Percentiles rank a stretch among this genome's conserved stretches.
These are phyloP conservation scores for Scheffersomyces lignicola DNA, from an alignment of 1,139 yeast species.

Conservation along the genomic window DNA sequence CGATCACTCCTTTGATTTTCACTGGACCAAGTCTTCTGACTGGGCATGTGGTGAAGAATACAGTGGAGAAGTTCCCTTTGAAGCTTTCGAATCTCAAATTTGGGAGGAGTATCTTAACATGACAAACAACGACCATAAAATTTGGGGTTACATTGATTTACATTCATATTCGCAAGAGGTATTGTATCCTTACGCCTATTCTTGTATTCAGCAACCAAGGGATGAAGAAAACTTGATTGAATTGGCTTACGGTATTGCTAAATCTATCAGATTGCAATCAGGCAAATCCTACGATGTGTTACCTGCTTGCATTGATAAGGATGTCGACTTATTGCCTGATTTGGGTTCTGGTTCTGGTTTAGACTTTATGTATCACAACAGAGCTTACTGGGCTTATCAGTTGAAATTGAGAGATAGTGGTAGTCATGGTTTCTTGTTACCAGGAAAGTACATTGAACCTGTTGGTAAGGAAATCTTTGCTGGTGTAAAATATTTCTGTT, in stretches of 20 bases:
- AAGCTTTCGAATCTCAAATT: conserved; percentile 68
- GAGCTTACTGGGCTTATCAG: conserved; percentile 84
- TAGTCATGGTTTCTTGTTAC: conserved; percentile 78
- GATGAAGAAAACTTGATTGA: conserved; percentile 81
- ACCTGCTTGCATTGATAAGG: conserved; percentile 79
- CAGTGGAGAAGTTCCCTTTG: conserved; percentile 74
- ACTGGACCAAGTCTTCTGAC: conserved; percentile 65
- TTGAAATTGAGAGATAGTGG: conserved; percentile 82
- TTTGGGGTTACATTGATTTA: conserved; percentile 76
- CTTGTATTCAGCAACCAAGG: conserved; percentile 70
- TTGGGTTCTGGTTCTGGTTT: conserved; percentile 80
- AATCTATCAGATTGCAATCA: conserved; percentile 61
- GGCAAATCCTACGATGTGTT: conserved; percentile 68
- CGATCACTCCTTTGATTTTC: conserved; percentile 80
- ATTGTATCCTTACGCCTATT: conserved; percentile 78
- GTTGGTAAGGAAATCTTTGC: conserved; percentile 76
- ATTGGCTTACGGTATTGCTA: conserved; percentile 76
- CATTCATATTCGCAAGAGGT: conserved; percentile 86
- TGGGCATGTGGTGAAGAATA: conserved; percentile 83
- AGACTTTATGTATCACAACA: conserved; percentile 81
- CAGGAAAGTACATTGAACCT: conserved; percentile 67
- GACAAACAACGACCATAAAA: conserved; percentile 58
- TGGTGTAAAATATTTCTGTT: conserved; percentile 68
- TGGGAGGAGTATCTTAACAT: conserved; percentile 65
- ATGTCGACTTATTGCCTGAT: conserved; percentile 68